phyloP scores from a whole-genome alignment of 202 grass and related monocot genomes.

The Musa balbisiana region DNA sequence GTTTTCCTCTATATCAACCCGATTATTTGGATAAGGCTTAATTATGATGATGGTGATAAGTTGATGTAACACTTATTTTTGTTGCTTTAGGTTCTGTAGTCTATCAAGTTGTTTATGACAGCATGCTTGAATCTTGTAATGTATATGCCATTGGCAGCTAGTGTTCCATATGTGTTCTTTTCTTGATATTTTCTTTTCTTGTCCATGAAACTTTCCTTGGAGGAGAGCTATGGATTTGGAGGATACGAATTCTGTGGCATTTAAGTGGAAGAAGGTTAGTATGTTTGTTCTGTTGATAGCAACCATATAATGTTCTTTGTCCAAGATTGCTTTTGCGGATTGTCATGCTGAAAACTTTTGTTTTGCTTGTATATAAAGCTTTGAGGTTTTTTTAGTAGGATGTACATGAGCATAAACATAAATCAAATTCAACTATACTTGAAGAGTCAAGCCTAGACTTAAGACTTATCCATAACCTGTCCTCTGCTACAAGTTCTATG shows the following conservation, averaged over 20 bases:
- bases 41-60: neutral
- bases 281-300: neutral
- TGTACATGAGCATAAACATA: no score
- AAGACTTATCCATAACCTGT: no score
- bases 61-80: neutral
- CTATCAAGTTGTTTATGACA: neutral
- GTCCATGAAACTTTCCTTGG: no score
- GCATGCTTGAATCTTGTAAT: neutral
- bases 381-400: no score
- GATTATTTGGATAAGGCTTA: neutral
- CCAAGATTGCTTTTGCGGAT: neutral
- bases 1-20: neutral
- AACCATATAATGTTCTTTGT: neutral
- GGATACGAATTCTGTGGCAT: neutral
- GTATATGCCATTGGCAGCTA: neutral
- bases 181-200: neutral
- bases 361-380: no score
- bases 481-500: no score
- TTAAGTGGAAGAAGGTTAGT: constrained; percentile 1
- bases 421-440: no score
- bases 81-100: neutral
- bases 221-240: neutral
- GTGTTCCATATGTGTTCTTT: neutral
- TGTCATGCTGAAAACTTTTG: no score
- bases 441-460: no score